Conservation (phyloP, 129 eudicot species). For the Flaveria sonorensis region DNA sequence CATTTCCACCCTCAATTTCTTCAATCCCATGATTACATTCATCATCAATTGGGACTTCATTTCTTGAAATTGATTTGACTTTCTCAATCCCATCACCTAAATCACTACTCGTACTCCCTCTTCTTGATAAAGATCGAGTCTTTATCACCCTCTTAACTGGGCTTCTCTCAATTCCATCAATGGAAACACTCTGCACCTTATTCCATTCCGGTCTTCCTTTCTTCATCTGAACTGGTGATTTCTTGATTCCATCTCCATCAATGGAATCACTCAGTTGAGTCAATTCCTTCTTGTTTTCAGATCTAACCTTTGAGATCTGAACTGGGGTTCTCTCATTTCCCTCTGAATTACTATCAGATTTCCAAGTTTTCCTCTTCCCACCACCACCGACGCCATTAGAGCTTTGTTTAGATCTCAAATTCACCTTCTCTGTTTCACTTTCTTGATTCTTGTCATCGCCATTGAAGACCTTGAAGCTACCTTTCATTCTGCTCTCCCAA, state of each 20-base stretch:
- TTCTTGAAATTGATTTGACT: constrained; percentile 20
- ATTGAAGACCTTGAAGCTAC: constrained; percentile 70
- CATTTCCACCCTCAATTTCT: constrained; percentile 27
- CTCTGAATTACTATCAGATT: constrained; percentile 58
- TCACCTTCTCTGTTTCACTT: constrained; percentile 37
- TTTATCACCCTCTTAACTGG: constrained; percentile 32
- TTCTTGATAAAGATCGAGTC: constrained; percentile 39
- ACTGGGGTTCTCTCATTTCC: constrained; percentile 41
- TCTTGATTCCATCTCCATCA: constrained; percentile 53
- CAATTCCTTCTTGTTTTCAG: constrained; percentile 50
- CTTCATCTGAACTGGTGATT: constrained; percentile 46
- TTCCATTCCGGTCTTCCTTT: constrained; percentile 42
- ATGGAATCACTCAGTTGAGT: constrained; percentile 44
- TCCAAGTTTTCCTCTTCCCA: constrained; percentile 85
- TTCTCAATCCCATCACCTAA: constrained; percentile 25
- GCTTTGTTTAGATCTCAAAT: constrained; percentile 47
- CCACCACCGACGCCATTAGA: constrained; percentile 35
- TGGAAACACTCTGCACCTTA: constrained; percentile 32
- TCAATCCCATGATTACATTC: constrained; percentile 24
- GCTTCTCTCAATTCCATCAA: constrained; percentile 39
- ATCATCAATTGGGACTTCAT: constrained; percentile 10
- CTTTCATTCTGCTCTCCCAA: constrained; percentile 83
- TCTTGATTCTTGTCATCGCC: constrained; percentile 27
- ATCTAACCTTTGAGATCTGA: constrained; percentile 60
- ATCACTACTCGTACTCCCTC: constrained; percentile 23